Base-by-base conservation (phyloP, 495 filamentous ascomycete species). In the Penicillium tannophilum region DNA sequence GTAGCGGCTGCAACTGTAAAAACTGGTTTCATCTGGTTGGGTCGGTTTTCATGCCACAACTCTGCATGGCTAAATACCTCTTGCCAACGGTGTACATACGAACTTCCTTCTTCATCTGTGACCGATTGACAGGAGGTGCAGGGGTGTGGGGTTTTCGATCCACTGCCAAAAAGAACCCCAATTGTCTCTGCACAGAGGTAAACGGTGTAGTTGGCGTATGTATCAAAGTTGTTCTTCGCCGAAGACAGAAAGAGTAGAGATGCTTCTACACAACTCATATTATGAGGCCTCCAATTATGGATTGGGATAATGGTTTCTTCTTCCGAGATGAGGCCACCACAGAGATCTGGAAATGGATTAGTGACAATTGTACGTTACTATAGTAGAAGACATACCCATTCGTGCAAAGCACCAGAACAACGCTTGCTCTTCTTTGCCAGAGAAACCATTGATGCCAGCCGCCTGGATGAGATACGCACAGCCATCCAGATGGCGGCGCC, bases 341-440 rank as follows among this genome's bases (percentile, higher is more conserved):
- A 78, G 43, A 80, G 66, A 48, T 73, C 71, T 73, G 24, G 6
- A 19, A 11, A 33, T 8, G 44, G 11, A 23, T 51, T 20, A 58
- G 39, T 10, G 52, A 23, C 6, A 1, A 36, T 26, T 28, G n/a
- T 1, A 4, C 12, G 23, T 41, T 2, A 19, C 28, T 36, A 26
- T n/a, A 9, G 23, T 39, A 35, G 44, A 51, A 20, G 17, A 43
- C 62, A n/a, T 64, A 73, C 77, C 76, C 77, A 80, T 80, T 24
- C 76, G 49, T 10, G 76, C 77, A 58, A 76, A 79, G 54, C 77
- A 80, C 77, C 77, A 80, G 51, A 79, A 80, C 2, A 78, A 62
- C 0, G 75, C 77, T 55, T 79, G 75, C 44, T 71, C 69, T 39
- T 76, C 64, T 26, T 75, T 75, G 0, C 72, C 71, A 10, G 75